phyloP scores from a whole-genome alignment of 140 eudicot genomes.

The Cichorium intybus region DNA sequence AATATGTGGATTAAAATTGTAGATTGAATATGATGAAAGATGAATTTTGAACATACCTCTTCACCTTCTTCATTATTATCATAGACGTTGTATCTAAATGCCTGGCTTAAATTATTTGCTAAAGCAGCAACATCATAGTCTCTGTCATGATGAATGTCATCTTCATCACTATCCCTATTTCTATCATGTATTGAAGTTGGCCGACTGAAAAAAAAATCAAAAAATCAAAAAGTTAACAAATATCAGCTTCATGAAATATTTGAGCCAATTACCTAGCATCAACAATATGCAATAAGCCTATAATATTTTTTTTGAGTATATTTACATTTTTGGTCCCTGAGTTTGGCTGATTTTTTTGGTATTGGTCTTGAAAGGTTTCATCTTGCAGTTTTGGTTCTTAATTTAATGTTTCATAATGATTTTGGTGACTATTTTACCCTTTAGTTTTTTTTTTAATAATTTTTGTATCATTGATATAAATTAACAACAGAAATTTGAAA shows the following conservation, averaged over 20 bases:
- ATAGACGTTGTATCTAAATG: slow-evolving; percentile 62
- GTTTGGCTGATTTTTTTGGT: too few species aligned
- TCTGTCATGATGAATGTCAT: slow-evolving; percentile 66
- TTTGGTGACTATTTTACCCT: too few species aligned
- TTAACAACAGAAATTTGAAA: too few species aligned
- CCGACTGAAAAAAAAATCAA: slow-evolving; percentile 40
- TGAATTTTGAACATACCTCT: slow-evolving; percentile 45
- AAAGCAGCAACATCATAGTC: slow-evolving; percentile 85
- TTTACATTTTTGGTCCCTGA: too few species aligned
- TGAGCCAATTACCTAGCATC: not conserved
- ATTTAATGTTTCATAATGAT: too few species aligned
- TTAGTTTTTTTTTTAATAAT: too few species aligned
- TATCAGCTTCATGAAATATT: slow-evolving; percentile 3
- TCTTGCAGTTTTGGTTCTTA: too few species aligned
- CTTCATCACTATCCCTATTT: slow-evolving; percentile 87
- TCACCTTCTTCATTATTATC: slow-evolving; percentile 67
- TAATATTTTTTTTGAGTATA: too few species aligned
- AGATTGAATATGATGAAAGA: not conserved
- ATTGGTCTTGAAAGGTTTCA: too few species aligned
- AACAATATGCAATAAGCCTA: too few species aligned
- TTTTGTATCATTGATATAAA: too few species aligned
- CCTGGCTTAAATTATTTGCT: slow-evolving; percentile 83
- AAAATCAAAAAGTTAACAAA: not conserved
- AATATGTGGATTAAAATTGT: not conserved
- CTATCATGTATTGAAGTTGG: slow-evolving; percentile 88